Conservation (phyloP, 1,284 basidiomycete species). For the Ceratobasidium sp. region DNA sequence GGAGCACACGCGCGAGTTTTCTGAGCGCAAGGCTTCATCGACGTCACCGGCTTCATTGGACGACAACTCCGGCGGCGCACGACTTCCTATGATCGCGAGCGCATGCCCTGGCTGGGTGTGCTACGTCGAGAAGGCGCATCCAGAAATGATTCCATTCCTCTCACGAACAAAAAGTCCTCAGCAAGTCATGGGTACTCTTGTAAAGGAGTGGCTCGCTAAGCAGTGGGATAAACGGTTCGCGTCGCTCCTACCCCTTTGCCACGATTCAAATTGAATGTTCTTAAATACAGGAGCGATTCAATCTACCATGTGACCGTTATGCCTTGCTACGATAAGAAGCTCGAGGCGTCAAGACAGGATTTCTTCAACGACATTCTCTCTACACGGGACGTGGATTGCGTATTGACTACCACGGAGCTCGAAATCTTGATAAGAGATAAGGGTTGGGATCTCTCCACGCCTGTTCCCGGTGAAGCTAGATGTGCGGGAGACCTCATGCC, state of each 20-base stretch:
- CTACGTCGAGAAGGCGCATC: conserved; percentile 97
- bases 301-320: conserved; percentile 97
- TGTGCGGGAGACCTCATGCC: conserved; percentile 25
- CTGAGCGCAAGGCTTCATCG: conserved; percentile 62
- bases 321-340: conserved; percentile 99
- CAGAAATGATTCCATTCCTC: conserved; percentile 92
- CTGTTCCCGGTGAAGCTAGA: conserved; percentile 59
- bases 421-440: conserved; percentile 85
- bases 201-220: conserved; percentile 81
- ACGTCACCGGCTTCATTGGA: conserved; percentile 25
- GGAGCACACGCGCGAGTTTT: conserved; percentile 84
- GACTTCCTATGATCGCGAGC: conserved; percentile 89
- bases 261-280: conserved; percentile 38
- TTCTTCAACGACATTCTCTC: conserved; percentile 82
- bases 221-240: conserved; percentile 70
- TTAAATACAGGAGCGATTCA: conserved; percentile 66
- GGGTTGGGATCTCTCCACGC: conserved; percentile 72
- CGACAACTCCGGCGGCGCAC: conserved; percentile 43
- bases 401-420: conserved; percentile 96
- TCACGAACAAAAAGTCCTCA: conserved; percentile 90
- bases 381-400: conserved; percentile 95
- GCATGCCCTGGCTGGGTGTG: conserved; percentile 99
- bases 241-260: conserved; percentile 46
- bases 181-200: conserved; percentile 91
- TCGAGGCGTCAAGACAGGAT: conserved; percentile 92